A percentile compares a stretch with the other conserved stretches of the same genome.
Evolutionary conservation across 768 basidiomycete genomes (phyloP).

Genomic region (Amanita molliuscula): DNA sequence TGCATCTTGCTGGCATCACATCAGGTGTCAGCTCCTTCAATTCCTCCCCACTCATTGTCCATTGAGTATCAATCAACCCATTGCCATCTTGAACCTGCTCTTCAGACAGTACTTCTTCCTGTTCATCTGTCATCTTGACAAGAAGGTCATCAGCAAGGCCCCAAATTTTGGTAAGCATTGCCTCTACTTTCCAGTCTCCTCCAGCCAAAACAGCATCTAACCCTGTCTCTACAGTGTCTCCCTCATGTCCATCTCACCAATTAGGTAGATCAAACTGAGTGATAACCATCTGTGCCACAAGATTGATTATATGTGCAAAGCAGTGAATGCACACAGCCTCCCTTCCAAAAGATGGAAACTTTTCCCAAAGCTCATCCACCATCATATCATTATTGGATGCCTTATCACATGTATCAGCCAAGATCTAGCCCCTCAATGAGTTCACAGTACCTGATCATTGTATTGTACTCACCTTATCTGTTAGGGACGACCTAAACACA

Average conservation of each 20-base stretch:
- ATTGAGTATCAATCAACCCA: conserved; percentile 3
- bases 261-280: conserved; percentile 2
- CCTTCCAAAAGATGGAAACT: neutral
- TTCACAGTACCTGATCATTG: no score
- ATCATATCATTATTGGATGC: conserved; percentile 4
- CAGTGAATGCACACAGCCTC: neutral
- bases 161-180: neutral
- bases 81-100: neutral
- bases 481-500: no score
- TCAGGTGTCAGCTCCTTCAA: neutral
- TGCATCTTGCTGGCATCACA: conserved; percentile 1
- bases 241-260: neutral
- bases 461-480: no score
- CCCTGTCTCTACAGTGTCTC: neutral
- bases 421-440: no score
- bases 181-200: neutral
- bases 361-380: neutral
- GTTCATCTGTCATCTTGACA: neutral
- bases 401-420: neutral
- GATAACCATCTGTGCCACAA: conserved; percentile 5
- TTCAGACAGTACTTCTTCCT: neutral
- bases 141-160: neutral
- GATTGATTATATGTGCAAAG: conserved; percentile 9
- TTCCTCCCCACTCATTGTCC: neutral
- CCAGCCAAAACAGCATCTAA: neutral